Base-by-base conservation (phyloP, 352 stramenopile genomes). In the Globisporangium orthogonon region DNA sequence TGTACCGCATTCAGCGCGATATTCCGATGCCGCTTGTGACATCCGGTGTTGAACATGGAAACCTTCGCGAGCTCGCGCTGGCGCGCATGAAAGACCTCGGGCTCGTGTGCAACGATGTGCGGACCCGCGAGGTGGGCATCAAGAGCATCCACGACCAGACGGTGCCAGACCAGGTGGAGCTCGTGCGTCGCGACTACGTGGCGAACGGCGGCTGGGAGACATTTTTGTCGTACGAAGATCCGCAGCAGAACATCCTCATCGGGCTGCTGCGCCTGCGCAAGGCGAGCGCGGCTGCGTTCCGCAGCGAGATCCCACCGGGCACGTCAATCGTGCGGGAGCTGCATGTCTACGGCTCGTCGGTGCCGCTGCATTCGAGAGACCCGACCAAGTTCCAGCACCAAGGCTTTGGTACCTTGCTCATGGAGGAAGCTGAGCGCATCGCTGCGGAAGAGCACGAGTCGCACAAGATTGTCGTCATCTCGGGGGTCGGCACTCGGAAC, bases 1-100 rank as follows among this genome's bases (percentile, higher is more conserved):
- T 98, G 33, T 98, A 98, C 68, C 78, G 96, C 30, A 97, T 98
- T 56, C 96, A 98, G 58, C 82, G 96, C 29, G 96, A 98, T 70
- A 98, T 98, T 66, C 94, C 96, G 47, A 98, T 98, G 96, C 96
- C 96, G n/a, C 77, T 98, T 11, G 94, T 98, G 43, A 98, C 85
- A 47, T 97, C 88, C 1, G 96, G 96, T 28, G 94, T 98, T 7
- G 96, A 98, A 65, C 92, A 98, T 56, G 96, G 96, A 23, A 98
- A 98, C 76, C 73, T 98, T 30, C 74, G 96, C 45, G 94, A 98
- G 69, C 70, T 98, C 41, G 89, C 96, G 7, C 65, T 98, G 40
- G 77, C 82, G 28, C 74, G 95, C 44, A 96, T 98, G 87, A 85
- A 89, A 33, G 94, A 98, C 51, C 73, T 98, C 17, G 83, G 85